Conservation (phyloP, 768 basidiomycete species). For the Tulasnella calospora region DNA sequence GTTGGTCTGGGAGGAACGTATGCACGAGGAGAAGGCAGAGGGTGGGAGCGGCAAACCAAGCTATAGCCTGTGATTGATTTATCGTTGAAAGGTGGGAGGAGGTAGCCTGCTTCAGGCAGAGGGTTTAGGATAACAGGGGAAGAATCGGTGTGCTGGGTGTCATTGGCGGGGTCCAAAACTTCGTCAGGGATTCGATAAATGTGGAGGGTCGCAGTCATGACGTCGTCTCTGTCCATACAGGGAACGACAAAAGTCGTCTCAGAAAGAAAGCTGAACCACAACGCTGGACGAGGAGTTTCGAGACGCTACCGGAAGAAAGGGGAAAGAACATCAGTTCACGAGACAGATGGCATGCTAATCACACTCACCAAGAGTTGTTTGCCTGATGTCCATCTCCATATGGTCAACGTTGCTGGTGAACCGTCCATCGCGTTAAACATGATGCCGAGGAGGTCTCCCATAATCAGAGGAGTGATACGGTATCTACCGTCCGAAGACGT, state of each 20-base stretch:
- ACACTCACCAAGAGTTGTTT: slow-evolving; percentile 14
- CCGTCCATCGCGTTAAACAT: slow-evolving; percentile 15
- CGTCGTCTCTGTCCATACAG: neutral
- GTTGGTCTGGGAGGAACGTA: slow-evolving; percentile 13
- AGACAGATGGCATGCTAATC: neutral
- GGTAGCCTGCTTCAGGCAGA: neutral
- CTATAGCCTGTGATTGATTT: slow-evolving; percentile 8
- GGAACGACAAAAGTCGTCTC: slow-evolving; percentile 23
- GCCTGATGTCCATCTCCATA: slow-evolving; percentile 23
- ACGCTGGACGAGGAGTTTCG: neutral
- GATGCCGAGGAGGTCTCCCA: slow-evolving; percentile 20
- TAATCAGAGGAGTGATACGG: slow-evolving; percentile 8
- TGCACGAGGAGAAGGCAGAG: slow-evolving; percentile 10
- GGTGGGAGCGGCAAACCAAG: slow-evolving; percentile 18
- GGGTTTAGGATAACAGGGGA: slow-evolving; percentile 1
- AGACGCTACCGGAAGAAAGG: neutral
- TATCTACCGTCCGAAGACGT: neutral
- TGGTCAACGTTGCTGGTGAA: slow-evolving; percentile 1
- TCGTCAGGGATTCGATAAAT: slow-evolving; percentile 13
- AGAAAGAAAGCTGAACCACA: slow-evolving; percentile 21
- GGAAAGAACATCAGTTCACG: slow-evolving; percentile 1
- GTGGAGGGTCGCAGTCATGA: neutral
- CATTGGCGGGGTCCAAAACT: neutral
- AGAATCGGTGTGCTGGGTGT: neutral
- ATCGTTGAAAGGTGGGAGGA: slow-evolving; percentile 12